Base-by-base conservation (phyloP, 257 asterid genomes). In the Gynochthodes officinalis region DNA sequence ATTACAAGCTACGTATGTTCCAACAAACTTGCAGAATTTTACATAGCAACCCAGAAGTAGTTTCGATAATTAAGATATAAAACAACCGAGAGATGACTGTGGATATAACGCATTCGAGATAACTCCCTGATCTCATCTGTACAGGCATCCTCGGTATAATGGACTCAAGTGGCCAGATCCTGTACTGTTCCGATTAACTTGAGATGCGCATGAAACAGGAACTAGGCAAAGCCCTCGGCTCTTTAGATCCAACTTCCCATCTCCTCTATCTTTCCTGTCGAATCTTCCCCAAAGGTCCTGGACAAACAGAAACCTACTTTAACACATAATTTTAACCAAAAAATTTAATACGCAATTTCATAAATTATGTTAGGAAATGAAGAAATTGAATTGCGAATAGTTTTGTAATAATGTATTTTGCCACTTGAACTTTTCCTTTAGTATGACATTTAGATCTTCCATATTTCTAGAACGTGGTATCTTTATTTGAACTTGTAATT, bases 221-320 rank as follows among this genome's bases (percentile, higher is more conserved):
- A 74, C 78, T 25, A 81, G 52, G 64, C 85, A 81, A 58, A 81
- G 82, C 0, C 85, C 85, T 77, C 77, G 63, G 28, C 75, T 77
- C 49, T 59, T 70, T 25, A 81, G 50, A 42, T 81, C 82, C 16
- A 21, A 44, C 43, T 72, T 72, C 19, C 64, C 64, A 4, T 46
- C 69, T 12, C 69, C 58, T 44, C 49, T 60, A 5, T 58, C 73
- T 37, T 69, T 58, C 46, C 21, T 71, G 21, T 70, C 77, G 40
- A 64, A 18, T 58, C 80, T 75, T 57, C 72, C 77, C 74, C 66
- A 74, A 23, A 65, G 27, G 13, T 57, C 71, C 72, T 74, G 19
- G 5, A 50, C 1, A 7, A 59, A 3, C 9, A n/a, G 0, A 0
- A 58, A 42, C 8, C 49, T 44, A 44, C 1, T 12, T 44, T 7